Base-by-base conservation (phyloP, 805 yeast genomes). In the Yarrowia hollandica region DNA sequence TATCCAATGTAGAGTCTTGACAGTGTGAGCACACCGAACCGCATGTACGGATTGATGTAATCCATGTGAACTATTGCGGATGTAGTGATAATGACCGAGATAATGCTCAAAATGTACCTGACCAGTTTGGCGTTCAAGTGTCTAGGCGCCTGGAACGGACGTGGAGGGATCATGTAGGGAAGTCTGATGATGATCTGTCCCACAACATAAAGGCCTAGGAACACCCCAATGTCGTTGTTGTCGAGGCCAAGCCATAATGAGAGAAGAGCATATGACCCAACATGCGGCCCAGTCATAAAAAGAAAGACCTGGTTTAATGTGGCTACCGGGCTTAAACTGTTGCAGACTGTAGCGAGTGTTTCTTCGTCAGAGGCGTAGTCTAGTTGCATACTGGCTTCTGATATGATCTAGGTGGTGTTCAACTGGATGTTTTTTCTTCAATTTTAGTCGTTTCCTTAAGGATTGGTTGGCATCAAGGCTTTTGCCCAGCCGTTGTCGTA, bases 121-220 rank as follows among this genome's bases (percentile, higher is more conserved):
- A 44, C 52, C 11, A 44, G 26, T 6, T 5, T n/a, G 8, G 52
- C 35, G 12, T 44, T 44, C 18, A 44, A 5, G n/a, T 44, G 52
- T 9, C 35, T 25, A 10, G 52, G 52, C 5, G 52, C 19, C 18
- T 44, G 35, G 14, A 44, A 26, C 8, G 52, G 52, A 10, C 14
- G 12, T 1, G 52, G 52, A n/a, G 35, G 35, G 35, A 30, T 9
- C 52, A 44, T 4, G 25, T 44, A 44, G 0, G 52, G 52, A 7
- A 44, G 26, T 19, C 52, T 44, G 52, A 44, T 44, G 23, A 44
- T 14, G 35, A 44, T 28, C 52, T 44, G 52, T 11, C 52, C 52
- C 2, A 44, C 10, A 3, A 19, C 35, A 10, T 28, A 44, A 3
- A 44, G 35, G 0, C 52, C 52, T 2, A 44, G 25, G 12, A 44